Evolutionary conservation across 805 yeast species (phyloP).

Genomic region (Torulaspora franciscae): DNA sequence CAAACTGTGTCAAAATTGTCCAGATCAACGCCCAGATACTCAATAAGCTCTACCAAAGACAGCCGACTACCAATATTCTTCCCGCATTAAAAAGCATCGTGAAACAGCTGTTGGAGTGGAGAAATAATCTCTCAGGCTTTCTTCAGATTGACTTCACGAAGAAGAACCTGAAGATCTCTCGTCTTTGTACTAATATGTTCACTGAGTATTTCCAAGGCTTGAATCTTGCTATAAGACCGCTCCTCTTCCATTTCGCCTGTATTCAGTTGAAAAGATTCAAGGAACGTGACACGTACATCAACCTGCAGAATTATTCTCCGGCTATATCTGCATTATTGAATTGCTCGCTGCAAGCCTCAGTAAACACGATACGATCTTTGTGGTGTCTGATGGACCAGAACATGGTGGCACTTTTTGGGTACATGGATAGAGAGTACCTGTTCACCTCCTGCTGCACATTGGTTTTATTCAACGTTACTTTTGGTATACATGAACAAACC

Average conservation of each 20-base stretch:
- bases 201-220: constrained; percentile 81
- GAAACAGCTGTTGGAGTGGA: constrained; percentile 63
- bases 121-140: constrained; percentile 56
- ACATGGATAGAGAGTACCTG: constrained; percentile 80
- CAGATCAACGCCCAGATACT: constrained; percentile 72
- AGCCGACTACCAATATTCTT: constrained; percentile 68
- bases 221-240: constrained; percentile 72
- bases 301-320: constrained; percentile 61
- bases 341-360: constrained; percentile 76
- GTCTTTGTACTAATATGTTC: constrained; percentile 68
- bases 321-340: constrained; percentile 64
- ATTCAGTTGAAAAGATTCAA: constrained; percentile 52
- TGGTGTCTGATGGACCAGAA: constrained; percentile 74
- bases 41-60: constrained; percentile 65
- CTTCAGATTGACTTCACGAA: constrained; percentile 60
- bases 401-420: constrained; percentile 81
- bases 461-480: constrained; percentile 68
- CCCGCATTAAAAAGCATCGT: constrained; percentile 70
- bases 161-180: constrained; percentile 47
- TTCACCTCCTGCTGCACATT: constrained; percentile 73
- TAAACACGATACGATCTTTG: constrained; percentile 64
- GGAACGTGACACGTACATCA: constrained; percentile 50
- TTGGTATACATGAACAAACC: constrained; percentile 77
- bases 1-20: constrained; percentile 72
- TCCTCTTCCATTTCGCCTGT: constrained; percentile 70